Evolutionary conservation across 2,329 filamentous ascomycete genomes (phyloP).

Genomic region (Phaeoacremonium minimum): DNA sequence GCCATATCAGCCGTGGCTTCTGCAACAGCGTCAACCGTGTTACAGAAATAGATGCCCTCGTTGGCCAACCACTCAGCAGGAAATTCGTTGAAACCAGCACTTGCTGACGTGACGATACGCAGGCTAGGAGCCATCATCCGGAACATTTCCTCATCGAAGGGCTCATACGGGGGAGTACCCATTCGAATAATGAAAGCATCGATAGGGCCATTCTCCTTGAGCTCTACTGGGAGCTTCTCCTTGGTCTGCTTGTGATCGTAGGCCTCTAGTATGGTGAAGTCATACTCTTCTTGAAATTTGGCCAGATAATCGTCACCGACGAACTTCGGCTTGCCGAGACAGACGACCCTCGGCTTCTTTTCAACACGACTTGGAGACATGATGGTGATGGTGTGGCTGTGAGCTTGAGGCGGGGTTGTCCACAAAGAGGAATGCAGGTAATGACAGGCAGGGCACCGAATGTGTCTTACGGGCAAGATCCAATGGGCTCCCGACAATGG

Average conservation of each 20-base stretch:
- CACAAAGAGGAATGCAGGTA: too few species aligned
- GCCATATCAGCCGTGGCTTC: conserved; percentile 49
- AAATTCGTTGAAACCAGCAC: conserved; percentile 43
- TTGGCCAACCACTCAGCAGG: conserved; percentile 35
- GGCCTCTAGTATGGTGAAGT: conserved; percentile 32
- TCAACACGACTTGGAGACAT: not conserved
- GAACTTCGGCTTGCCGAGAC: conserved; percentile 32
- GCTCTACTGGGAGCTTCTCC: conserved; percentile 26
- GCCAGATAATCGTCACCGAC: conserved; percentile 31
- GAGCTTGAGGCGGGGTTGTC: too few species aligned
- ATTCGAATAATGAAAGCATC: conserved; percentile 45
- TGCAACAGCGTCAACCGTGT: conserved; percentile 45
- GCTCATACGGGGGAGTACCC: conserved; percentile 42
- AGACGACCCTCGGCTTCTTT: conserved; percentile 33
- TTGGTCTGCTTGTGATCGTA: conserved; percentile 28
- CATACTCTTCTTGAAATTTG: conserved; percentile 29
- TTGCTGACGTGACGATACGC: conserved; percentile 28
- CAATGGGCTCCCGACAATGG: too few species aligned
- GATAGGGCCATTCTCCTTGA: conserved; percentile 31
- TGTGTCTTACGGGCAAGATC: too few species aligned
- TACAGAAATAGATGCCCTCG: conserved; percentile 47
- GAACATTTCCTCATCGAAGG: conserved; percentile 42
- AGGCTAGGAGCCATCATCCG: conserved; percentile 31
- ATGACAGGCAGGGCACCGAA: too few species aligned
- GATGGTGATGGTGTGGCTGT: too few species aligned